Base-by-base conservation (phyloP, 75 land plant species). In the Isoetes taiwanensis region DNA sequence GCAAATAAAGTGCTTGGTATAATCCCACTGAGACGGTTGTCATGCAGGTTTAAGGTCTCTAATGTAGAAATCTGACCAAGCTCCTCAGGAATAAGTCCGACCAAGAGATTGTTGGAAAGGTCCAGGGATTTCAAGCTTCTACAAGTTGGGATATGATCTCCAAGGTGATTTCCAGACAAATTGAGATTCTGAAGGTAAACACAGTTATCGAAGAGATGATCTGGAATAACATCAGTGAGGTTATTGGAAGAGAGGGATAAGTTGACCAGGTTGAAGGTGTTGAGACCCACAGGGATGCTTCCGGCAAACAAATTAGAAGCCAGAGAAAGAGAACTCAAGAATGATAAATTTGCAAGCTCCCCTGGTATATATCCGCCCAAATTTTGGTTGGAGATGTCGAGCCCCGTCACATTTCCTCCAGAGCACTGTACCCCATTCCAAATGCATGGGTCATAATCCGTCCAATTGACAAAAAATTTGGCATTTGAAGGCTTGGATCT, bases 181-280 rank as follows among this genome's bases (percentile, higher is more conserved):
- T n/a, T n/a, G n/a, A n/a, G n/a, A n/a, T n/a, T n/a, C n/a, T n/a
- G n/a, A n/a, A n/a, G n/a, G n/a, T n/a, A n/a, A n/a, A n/a, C n/a
- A n/a, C n/a, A n/a, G n/a, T n/a, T 31, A 28, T 52, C 27, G 54
- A n/a, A 28, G 43, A 9, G 26, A 3, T 12, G 27, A 46, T 38
- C 21, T 26, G 61, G 24, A 10, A n/a, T 33, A 25, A 10, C 24
- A 3, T 30, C 30, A 6, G 30, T 25, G 56, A 59, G 41, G 52
- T 17, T 32, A n/a, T 59, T 59, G 52, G 2, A 32, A 17, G 33
- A 59, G 23, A 59, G 20, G 52, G 24, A 33, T 2, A 59, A 28
- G 43, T 10, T 35, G 33, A 25, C 19, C 12, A 59, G 61, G 24
- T 31, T 8, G 61, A 33, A 34, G 12, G 24, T 26, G 16, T 26